Base-by-base conservation (phyloP, 1,284 basidiomycete species). In the Inonotus hispidus region DNA sequence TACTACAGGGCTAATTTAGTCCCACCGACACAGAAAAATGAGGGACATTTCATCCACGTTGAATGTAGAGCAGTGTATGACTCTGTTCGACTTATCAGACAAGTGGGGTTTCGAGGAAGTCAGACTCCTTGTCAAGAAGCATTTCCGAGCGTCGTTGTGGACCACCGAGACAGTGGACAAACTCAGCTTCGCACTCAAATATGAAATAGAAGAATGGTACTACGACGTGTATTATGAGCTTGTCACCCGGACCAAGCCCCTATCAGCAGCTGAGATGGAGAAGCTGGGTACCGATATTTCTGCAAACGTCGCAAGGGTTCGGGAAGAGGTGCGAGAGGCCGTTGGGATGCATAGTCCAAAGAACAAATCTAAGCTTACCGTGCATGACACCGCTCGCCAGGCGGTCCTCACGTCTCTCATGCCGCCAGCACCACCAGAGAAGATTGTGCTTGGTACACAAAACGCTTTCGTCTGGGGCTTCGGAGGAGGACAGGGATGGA, bases 51-150 rank as follows among this genome's bases (percentile, higher is more conserved):
- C n/a, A 25, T 19, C 23, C 14, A 10, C 35, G 32, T 39, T 55
- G 38, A 57, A 23, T n/a, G 2, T 49, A 8, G 29, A 58, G 14
- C 58, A 62, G 14, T 63, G 56, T 3, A 14, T 32, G 5, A 8
- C 23, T 8, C 16, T 59, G 3, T 37, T 59, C 14, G 23, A 39
- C 27, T 19, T 63, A n/a, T 27, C 61, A 8, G 38, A 32, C 32
- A 59, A 39, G 56, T 63, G 61, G 61, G 57, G 45, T n/a, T 63
- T 63, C 39, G 41, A 54, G 3, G 27, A 45, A 3, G 23, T 59
- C 16, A 38, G 35, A 7, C 6, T 14, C 7, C 10, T 47, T 2
- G 47, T 47, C 23, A 38, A 37, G 54, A 27, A 46, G 7, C 29
- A n/a, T 47, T n/a, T 35, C 23, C 47, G 58, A 21, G 8, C 3